Evolutionary conservation across 2,329 filamentous ascomycete genomes (phyloP).

Genomic region (Trichoderma sp.): DNA sequence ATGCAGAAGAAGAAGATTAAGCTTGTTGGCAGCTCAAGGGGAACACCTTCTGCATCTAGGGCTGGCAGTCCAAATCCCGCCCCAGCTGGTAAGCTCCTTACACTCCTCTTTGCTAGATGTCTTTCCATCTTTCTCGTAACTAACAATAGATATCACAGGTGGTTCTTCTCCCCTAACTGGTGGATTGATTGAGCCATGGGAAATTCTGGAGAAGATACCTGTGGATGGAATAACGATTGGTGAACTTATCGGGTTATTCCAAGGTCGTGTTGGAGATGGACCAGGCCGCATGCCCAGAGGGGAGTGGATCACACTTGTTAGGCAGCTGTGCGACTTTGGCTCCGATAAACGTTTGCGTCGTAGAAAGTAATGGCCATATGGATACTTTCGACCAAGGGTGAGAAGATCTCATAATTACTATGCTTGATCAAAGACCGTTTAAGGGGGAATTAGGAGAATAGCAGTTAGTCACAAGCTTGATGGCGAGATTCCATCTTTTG

Average conservation of each 20-base stretch:
- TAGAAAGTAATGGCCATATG: constrained; percentile 31
- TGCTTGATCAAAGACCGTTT: background rate
- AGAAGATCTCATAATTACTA: background rate
- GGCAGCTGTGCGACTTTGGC: constrained; percentile 51
- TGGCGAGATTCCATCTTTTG: background rate
- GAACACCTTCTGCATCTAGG: constrained; percentile 58
- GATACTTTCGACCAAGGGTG: background rate
- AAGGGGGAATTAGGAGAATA: background rate
- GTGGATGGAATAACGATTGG: constrained; percentile 54
- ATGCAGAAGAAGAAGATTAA: constrained; percentile 55
- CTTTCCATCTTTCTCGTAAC: background rate
- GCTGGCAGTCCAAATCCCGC: constrained; percentile 57
- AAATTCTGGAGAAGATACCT: constrained; percentile 55
- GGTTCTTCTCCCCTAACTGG: constrained; percentile 36
- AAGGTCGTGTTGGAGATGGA: constrained; percentile 50
- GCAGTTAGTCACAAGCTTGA: background rate
- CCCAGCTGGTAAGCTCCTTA: constrained; percentile 36
- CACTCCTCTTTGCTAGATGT: background rate
- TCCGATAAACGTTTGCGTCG: constrained; percentile 52
- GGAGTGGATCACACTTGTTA: constrained; percentile 60
- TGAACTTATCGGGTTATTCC: constrained; percentile 53
- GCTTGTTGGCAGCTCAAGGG: constrained; percentile 45
- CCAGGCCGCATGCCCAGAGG: constrained; percentile 50
- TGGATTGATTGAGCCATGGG: constrained; percentile 44
- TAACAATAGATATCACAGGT: constrained; percentile 23